phyloP scores from a whole-genome alignment of 2,329 filamentous ascomycete species.

The Teratosphaeria pseudoeucalypti region DNA sequence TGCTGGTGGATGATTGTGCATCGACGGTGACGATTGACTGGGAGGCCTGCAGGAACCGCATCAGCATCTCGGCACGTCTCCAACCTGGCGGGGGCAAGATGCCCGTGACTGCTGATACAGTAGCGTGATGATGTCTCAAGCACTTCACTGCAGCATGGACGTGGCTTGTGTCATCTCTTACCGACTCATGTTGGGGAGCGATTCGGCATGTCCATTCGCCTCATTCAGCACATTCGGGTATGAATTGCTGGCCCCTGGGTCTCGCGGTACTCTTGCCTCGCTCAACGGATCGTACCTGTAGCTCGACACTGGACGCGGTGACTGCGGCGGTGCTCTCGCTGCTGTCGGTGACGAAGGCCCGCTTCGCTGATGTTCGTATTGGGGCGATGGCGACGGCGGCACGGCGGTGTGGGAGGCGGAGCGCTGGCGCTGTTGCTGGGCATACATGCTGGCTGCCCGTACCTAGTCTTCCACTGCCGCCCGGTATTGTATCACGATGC shows the following conservation, averaged over 20 bases:
- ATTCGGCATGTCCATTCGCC: conserved; percentile 15
- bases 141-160: neutral
- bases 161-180: conserved; percentile 1
- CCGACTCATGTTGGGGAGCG: conserved; percentile 10
- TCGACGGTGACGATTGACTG: conserved; percentile 17
- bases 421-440: conserved; percentile 13
- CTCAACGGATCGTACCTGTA: conserved; percentile 40
- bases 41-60: neutral
- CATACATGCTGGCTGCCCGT: conserved; percentile 8
- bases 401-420: conserved; percentile 18
- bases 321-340: conserved; percentile 20
- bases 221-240: conserved; percentile 11
- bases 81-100: neutral
- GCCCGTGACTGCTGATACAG: neutral
- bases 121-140: neutral
- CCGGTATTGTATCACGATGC: neutral
- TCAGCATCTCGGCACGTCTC: neutral
- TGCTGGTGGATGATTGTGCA: conserved; percentile 19
- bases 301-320: conserved; percentile 32
- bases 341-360: conserved; percentile 27
- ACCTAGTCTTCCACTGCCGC: neutral
- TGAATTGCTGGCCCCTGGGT: conserved; percentile 5
- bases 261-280: conserved; percentile 32
- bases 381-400: conserved; percentile 16
- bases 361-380: conserved; percentile 25